These are phyloP conservation scores for Albophoma yamanashiensis DNA, from an alignment of 2,329 filamentous ascomycete genomes.

Conservation along the genomic window DNA sequence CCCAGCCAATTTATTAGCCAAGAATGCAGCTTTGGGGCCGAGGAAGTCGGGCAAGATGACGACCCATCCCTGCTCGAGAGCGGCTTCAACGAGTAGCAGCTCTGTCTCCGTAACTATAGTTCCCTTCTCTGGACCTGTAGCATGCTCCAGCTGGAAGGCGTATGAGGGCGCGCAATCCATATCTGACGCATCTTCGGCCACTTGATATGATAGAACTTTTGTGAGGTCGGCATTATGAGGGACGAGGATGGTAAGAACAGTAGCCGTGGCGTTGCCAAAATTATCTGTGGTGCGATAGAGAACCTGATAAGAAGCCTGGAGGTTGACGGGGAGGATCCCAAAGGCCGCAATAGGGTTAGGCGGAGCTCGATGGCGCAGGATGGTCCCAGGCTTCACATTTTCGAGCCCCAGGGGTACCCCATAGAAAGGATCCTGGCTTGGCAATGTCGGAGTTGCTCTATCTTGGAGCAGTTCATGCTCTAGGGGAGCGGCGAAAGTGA, in stretches of 20 bases:
- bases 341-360: neutral
- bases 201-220: constrained; percentile 29
- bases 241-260: constrained; percentile 26
- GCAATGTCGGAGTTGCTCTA: neutral
- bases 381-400: neutral
- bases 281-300: constrained; percentile 28
- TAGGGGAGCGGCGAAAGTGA: neutral
- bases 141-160: constrained; percentile 7
- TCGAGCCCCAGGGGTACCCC: neutral
- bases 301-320: constrained; percentile 17
- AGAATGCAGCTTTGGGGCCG: constrained; percentile 30
- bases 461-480: neutral
- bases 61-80: constrained; percentile 33
- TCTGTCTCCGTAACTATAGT: constrained; percentile 15
- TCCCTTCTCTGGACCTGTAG: constrained; percentile 20
- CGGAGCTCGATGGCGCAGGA: neutral
- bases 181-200: constrained; percentile 26
- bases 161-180: constrained; percentile 21
- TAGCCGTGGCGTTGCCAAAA: constrained; percentile 19
- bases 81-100: constrained; percentile 11
- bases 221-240: constrained; percentile 17
- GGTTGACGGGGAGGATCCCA: constrained; percentile 1
- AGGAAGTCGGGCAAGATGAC: constrained; percentile 39
- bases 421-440: neutral
- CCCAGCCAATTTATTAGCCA: constrained; percentile 27